Percentiles rank a stretch among this genome's conserved stretches.
Evolutionary conservation across 1,284 basidiomycete genomes (phyloP).

Genomic region (Moniliella sp.): DNA sequence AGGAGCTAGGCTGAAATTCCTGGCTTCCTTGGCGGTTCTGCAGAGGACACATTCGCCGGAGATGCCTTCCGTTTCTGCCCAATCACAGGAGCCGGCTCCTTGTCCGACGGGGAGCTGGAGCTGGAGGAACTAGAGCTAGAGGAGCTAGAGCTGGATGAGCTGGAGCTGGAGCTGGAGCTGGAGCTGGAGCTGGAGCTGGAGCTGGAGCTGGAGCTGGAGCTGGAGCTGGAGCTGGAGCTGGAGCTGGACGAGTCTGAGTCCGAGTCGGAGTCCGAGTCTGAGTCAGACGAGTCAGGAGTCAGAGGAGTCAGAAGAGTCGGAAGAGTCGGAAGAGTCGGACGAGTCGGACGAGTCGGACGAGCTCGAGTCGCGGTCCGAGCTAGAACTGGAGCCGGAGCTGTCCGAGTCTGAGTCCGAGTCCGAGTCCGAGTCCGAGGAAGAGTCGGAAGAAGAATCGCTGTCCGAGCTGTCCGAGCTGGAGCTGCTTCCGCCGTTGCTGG

Average conservation of each 20-base stretch:
- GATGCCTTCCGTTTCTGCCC: slow-evolving; percentile 3
- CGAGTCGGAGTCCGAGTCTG: too few relatives aligned
- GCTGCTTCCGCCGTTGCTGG: not conserved
- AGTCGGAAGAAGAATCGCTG: not conserved
- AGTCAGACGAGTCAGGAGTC: slow-evolving; percentile 5
- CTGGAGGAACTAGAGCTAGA: slow-evolving; percentile 1
- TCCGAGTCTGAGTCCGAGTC: slow-evolving; percentile 5
- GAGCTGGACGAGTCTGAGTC: too few relatives aligned
- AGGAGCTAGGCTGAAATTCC: slow-evolving; percentile 17
- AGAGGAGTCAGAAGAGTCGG: slow-evolving; percentile 3
- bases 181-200: slow-evolving; percentile 3
- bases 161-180: slow-evolving; percentile 2
- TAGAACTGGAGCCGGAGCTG: too few relatives aligned
- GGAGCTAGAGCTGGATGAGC: slow-evolving; percentile 4
- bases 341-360: not conserved
- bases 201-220: slow-evolving; percentile 1
- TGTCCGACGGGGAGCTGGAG: slow-evolving; percentile 2
- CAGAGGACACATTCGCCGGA: slow-evolving; percentile 1
- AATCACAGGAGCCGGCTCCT: slow-evolving; percentile 3
- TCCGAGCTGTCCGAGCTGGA: not conserved
- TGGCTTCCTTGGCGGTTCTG: too few relatives aligned
- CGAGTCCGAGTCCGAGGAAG: slow-evolving; percentile 5
- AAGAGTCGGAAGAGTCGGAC: not conserved
- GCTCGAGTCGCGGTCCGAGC: not conserved
- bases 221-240: slow-evolving; percentile 4